Conservation (phyloP, 495 filamentous ascomycete genomes). For the Lepraria neglecta region DNA sequence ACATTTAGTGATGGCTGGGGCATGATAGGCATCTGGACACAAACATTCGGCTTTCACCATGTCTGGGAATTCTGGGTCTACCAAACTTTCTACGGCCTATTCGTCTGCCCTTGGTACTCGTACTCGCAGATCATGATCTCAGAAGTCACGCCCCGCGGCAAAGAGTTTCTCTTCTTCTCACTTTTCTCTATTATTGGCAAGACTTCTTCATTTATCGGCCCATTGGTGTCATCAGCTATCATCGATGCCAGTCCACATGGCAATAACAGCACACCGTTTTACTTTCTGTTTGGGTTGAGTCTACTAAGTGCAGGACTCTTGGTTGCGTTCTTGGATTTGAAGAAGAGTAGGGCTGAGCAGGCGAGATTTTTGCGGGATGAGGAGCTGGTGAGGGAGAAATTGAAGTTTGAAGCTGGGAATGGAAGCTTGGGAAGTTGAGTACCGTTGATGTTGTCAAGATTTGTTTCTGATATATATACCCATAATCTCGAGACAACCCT, state of each 20-base stretch:
- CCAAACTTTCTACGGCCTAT: conserved; percentile 57
- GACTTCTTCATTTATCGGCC: conserved; percentile 58
- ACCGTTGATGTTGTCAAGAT: neutral
- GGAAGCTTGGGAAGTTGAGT: neutral
- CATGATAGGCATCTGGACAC: conserved; percentile 61
- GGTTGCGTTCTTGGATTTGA: conserved; percentile 49
- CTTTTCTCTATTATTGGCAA: conserved; percentile 62
- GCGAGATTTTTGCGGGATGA: conserved; percentile 45
- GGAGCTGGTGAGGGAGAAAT: conserved; percentile 27
- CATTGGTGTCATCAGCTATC: conserved; percentile 58
- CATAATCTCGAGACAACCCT: too few relatives aligned
- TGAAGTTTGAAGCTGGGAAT: neutral
- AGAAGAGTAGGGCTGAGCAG: conserved; percentile 54
- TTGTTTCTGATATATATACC: neutral
- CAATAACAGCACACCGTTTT: conserved; percentile 55
- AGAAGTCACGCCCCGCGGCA: conserved; percentile 57
- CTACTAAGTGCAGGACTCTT: conserved; percentile 47
- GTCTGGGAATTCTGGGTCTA: conserved; percentile 60
- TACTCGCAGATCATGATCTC: conserved; percentile 64
- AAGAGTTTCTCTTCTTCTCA: conserved; percentile 62
- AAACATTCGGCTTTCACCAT: conserved; percentile 55
- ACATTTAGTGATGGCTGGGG: conserved; percentile 48
- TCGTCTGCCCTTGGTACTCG: conserved; percentile 64
- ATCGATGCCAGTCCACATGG: conserved; percentile 52
- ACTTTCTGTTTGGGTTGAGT: conserved; percentile 56